Evolutionary conservation across 306 rosid genomes (phyloP).

Genomic region (Cucurbita moschata): DNA sequence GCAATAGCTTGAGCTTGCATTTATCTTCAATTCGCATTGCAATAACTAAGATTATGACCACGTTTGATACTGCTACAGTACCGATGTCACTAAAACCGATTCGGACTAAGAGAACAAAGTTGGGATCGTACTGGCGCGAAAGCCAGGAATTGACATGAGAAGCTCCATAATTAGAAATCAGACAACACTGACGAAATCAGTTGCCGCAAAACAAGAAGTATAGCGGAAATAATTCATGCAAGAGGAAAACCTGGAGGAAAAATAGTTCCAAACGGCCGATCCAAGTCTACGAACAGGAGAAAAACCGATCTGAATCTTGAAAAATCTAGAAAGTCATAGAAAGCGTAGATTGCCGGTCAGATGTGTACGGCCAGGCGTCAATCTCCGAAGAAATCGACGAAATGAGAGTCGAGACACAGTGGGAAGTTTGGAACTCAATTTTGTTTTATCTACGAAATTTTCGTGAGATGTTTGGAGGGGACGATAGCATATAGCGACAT

Average conservation of each 20-base stretch:
- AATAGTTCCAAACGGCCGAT: background rate
- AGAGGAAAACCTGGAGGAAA: too few relatives aligned
- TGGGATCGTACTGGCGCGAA: background rate
- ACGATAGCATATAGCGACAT: background rate
- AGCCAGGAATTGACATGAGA: background rate
- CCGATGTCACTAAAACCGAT: background rate
- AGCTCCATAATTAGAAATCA: background rate
- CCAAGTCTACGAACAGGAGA: background rate
- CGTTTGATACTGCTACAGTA: background rate
- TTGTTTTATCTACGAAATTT: background rate
- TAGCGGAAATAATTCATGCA: background rate
- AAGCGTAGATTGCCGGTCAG: background rate
- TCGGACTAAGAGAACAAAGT: background rate
- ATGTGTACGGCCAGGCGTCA: background rate
- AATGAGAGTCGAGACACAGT: background rate
- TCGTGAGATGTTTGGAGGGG: background rate
- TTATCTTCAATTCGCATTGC: background rate
- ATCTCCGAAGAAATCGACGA: slow-evolving; percentile 1
- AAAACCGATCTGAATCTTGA: background rate
- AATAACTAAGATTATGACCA: too few relatives aligned
- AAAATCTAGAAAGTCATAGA: background rate
- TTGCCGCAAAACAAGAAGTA: background rate
- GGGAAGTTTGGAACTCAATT: slow-evolving; percentile 1
- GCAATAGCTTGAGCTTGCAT: background rate
- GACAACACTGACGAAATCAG: background rate